Base-by-base conservation (phyloP, 345 rosid species). In the Erysimum cheiranthoides region DNA sequence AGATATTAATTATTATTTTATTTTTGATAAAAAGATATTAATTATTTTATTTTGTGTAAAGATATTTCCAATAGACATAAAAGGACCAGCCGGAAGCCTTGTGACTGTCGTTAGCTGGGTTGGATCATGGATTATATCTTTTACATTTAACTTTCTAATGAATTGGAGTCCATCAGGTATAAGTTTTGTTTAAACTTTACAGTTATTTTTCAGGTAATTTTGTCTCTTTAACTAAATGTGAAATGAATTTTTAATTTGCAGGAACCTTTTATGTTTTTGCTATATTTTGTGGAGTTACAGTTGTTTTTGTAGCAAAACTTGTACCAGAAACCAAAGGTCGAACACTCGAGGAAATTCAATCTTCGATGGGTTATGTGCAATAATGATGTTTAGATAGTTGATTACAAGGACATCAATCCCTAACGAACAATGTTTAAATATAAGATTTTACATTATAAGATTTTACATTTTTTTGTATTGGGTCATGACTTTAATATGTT, bases 21-120 rank as follows among this genome's bases (percentile, higher is more conserved):
- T n/a, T n/a, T n/a, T n/a, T n/a, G n/a, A n/a, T n/a, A 21, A 21
- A 21, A 21, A 21, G 1, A 21, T n/a, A n/a, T n/a, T n/a, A n/a
- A n/a, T n/a, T n/a, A n/a, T 18, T 17, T 18, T 32, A 42, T 68
- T 81, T 54, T n/a, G 5, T 50, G 32, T 51, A 68, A 76, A 92
- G 96, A 83, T 92, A 46, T 92, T 92, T 73, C 92, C 93, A 3
- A 88, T 90, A 76, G 85, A 85, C 74, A 83, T 88, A 85, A 92
- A 88, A 79, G 93, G 91, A 21, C 78, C 90, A 25, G 97, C 97
- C 7, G 97, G 93, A 73, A 92, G 97, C 77, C 84, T 92, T 0
- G 93, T 92, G 80, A 85, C 93, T 39, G 69, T 92, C 36, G 84
- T 87, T 42, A 90, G 86, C 82, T 90, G 96, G 97, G 68, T 86